Evolutionary conservation across 2,329 filamentous ascomycete genomes (phyloP), one percentile per base, ranked within the genome.

Genomic region (Trichoderma brevicompactum): DNA sequence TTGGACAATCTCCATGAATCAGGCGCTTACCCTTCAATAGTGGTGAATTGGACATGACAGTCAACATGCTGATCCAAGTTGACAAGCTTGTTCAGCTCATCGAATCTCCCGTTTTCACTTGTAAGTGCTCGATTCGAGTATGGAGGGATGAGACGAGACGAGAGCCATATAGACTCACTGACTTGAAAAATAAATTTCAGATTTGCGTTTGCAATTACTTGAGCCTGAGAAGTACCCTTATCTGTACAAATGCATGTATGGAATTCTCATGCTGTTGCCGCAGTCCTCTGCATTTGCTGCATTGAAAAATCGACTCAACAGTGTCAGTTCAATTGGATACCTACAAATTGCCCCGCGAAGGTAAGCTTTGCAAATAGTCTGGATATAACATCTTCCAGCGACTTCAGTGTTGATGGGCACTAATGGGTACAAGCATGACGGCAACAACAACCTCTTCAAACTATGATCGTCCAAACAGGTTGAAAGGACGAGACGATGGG

Each of bases 41-140:
- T 78, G 95, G 92, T 66, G 95, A 99, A 73, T 83, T 99, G 55
- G 95, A 99, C 76, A 98, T 99, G 92, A 98, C 94, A 0, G 95
- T 99, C 71, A 97, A 97, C 72, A 96, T 97, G 79, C 86, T 99
- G 64, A 99, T 99, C 49, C 96, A 99, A 76, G 97, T 99, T 71
- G 95, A 99, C 78, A 99, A 99, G 77, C 85, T 99, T 15, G 95
- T 99, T 12, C 95, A 99, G 76, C 84, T 99, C 15, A 88, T 99
- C 44, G 95, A 99, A 76, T 98, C 94, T 0, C 95, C 95, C 0
- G 95, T 99, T 1, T 99, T 99, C 74, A 99, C 95, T 53, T 99
- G 92, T 96, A 78, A 79, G 88, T 77, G 7, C 17, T 17, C 28
- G 17, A 15, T 19, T 9, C 10, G 6, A 17, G 13, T 34, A 13